Percentiles rank a stretch among this genome's conserved stretches.
These are phyloP conservation scores for Epichloe sibirici DNA, from an alignment of 2,329 filamentous ascomycete species.

Conservation along the genomic window DNA sequence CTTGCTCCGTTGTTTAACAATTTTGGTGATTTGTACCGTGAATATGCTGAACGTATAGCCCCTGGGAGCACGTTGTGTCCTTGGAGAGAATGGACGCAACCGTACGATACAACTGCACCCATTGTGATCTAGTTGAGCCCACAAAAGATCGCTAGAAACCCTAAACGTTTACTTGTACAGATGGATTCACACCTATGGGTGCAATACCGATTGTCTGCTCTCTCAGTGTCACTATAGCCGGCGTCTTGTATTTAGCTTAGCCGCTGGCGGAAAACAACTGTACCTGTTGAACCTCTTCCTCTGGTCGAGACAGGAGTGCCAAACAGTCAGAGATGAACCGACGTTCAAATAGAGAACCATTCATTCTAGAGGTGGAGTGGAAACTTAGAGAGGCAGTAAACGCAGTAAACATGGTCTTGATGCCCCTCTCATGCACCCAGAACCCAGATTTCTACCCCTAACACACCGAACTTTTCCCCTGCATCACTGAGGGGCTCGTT, in stretches of 20 bases:
- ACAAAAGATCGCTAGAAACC: no score
- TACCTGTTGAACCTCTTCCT: not conserved
- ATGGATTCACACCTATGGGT: no score
- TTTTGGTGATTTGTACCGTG: no score
- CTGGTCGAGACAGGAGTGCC: not conserved
- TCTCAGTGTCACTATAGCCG: no score
- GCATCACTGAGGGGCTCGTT: constrained; percentile 91
- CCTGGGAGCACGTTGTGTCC: no score
- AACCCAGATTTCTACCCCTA: constrained; percentile 91
- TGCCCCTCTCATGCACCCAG: constrained; percentile 42
- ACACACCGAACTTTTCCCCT: constrained; percentile 78
- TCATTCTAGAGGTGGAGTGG: not conserved
- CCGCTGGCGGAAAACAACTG: not conserved
- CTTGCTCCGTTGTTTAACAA: no score
- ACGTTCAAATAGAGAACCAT: not conserved
- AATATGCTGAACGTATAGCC: no score
- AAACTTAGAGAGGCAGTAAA: not conserved
- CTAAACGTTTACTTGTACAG: no score
- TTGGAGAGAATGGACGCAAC: no score
- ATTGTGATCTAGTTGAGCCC: no score
- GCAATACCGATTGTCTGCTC: no score
- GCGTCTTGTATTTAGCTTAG: not conserved
- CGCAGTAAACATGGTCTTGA: not conserved
- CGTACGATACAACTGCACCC: no score
- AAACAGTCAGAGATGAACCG: not conserved